Conservation (phyloP, 1,139 yeast species). For the Scheffersomyces cryptocercus region DNA sequence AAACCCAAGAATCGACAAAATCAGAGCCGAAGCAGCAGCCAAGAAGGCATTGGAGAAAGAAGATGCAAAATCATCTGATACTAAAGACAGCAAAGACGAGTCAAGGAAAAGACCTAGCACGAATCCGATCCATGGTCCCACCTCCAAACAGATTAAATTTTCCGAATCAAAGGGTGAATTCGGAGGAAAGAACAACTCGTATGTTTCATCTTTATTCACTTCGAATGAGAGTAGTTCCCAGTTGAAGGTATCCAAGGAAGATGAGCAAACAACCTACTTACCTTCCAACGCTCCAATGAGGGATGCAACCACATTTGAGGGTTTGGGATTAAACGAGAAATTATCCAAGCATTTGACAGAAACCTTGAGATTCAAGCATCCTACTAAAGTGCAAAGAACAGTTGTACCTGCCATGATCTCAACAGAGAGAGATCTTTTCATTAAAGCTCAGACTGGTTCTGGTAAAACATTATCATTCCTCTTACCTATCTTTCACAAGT, state of each 20-base stretch:
- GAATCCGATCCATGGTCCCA: slow-evolving; percentile 15
- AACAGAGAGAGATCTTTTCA: slow-evolving; percentile 67
- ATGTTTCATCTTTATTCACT: slow-evolving; percentile 85
- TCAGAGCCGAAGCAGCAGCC: slow-evolving; percentile 6
- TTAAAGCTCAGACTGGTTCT: slow-evolving; percentile 95
- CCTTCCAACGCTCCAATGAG: slow-evolving; percentile 87
- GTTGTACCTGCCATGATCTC: slow-evolving; percentile 71
- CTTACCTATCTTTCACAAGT: slow-evolving; percentile 74
- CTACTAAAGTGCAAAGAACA: slow-evolving; percentile 83
- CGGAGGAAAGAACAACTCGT: slow-evolving; percentile 56
- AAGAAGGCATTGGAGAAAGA: slow-evolving; percentile 2
- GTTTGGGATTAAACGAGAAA: slow-evolving; percentile 64
- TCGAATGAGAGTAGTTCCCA: slow-evolving; percentile 52
- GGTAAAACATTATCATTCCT: slow-evolving; percentile 89
- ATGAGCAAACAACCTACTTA: slow-evolving; percentile 27
- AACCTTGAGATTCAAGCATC: slow-evolving; percentile 61
- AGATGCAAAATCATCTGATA: not conserved
- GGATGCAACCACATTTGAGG: slow-evolving; percentile 68
- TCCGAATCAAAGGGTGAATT: slow-evolving; percentile 47
- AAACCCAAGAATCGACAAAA: slow-evolving; percentile 18
- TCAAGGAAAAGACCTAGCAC: slow-evolving; percentile 6
- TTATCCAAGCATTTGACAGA: slow-evolving; percentile 58
- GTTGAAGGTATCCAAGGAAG: slow-evolving; percentile 24
- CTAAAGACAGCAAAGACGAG: slow-evolving; percentile 1
- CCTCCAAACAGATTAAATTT: slow-evolving; percentile 29